Percentiles rank a stretch among this genome's conserved stretches.
These are phyloP conservation scores for Metschnikowia dekortorum DNA, from an alignment of 805 yeast genomes.

Conservation along the genomic window DNA sequence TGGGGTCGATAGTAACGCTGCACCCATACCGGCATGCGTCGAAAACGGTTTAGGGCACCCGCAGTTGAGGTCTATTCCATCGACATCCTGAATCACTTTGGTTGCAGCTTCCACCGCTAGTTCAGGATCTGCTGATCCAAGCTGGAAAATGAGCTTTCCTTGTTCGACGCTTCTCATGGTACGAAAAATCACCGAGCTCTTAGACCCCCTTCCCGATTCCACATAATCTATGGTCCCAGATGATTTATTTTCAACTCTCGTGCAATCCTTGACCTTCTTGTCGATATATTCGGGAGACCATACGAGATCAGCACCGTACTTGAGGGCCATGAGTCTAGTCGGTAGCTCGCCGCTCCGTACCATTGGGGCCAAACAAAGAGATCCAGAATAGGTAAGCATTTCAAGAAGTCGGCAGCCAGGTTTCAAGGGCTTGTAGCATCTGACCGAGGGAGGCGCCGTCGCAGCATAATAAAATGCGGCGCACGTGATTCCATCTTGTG, in stretches of 20 bases:
- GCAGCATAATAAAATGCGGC: not conserved
- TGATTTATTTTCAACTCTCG: slow-evolving; percentile 53
- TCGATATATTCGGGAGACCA: slow-evolving; percentile 95
- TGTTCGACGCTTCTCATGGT: slow-evolving; percentile 61
- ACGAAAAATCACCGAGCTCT: slow-evolving; percentile 59
- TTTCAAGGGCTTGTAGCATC: not conserved
- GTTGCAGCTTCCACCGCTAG: slow-evolving; percentile 87
- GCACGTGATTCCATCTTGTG: slow-evolving; percentile 1
- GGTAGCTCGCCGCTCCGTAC: slow-evolving; percentile 95
- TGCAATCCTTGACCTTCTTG: slow-evolving; percentile 70
- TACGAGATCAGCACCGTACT: slow-evolving; percentile 88
- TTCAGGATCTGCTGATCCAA: slow-evolving; percentile 82
- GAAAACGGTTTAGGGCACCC: slow-evolving; percentile 98
- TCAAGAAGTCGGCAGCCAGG: not conserved
- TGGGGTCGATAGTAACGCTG: slow-evolving; percentile 81
- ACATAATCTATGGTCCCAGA: slow-evolving; percentile 61
- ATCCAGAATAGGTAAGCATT: slow-evolving; percentile 71
- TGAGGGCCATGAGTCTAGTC: slow-evolving; percentile 71
- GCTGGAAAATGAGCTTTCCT: slow-evolving; percentile 75
- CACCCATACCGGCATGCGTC: slow-evolving; percentile 96
- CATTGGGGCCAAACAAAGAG: slow-evolving; percentile 92
- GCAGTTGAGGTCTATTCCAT: slow-evolving; percentile 88
- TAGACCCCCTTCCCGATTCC: slow-evolving; percentile 17
- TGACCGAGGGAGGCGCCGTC: not conserved
- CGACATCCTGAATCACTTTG: slow-evolving; percentile 78